phyloP scores from a whole-genome alignment of 768 basidiomycete species.

The Pulveroboletus sp. region DNA sequence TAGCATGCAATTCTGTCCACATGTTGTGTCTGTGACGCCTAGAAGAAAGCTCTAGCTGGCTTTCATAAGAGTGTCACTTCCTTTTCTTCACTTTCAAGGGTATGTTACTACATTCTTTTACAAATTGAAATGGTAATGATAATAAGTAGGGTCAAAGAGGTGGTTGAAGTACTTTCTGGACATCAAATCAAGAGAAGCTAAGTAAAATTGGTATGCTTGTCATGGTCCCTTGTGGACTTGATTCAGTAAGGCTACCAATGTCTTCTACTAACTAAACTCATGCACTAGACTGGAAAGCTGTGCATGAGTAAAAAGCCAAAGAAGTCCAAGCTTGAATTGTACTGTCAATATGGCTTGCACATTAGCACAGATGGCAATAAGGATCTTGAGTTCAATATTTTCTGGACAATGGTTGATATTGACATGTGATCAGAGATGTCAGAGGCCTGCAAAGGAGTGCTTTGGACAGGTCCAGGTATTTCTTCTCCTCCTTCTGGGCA shows the following conservation, averaged over 20 bases:
- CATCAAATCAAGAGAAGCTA: neutral
- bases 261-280: neutral
- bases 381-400: neutral
- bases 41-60: neutral
- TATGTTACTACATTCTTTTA: neutral
- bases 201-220: constrained; percentile 1
- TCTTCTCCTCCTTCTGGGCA: no score
- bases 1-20: neutral
- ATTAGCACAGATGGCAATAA: neutral
- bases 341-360: neutral
- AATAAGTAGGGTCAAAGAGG: neutral
- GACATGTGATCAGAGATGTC: no score
- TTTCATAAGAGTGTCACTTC: neutral
- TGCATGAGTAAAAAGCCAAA: neutral
- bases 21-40: neutral
- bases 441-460: no score
- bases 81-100: neutral
- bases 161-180: neutral
- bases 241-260: no score
- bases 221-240: constrained; percentile 4
- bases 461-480: no score
- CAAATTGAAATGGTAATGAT: neutral
- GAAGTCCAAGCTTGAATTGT: neutral
- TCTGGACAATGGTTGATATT: constrained; percentile 1
- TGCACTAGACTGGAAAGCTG: neutral